Conservation (phyloP, 2,329 filamentous ascomycete species). For the Cryphonectria japonica region DNA sequence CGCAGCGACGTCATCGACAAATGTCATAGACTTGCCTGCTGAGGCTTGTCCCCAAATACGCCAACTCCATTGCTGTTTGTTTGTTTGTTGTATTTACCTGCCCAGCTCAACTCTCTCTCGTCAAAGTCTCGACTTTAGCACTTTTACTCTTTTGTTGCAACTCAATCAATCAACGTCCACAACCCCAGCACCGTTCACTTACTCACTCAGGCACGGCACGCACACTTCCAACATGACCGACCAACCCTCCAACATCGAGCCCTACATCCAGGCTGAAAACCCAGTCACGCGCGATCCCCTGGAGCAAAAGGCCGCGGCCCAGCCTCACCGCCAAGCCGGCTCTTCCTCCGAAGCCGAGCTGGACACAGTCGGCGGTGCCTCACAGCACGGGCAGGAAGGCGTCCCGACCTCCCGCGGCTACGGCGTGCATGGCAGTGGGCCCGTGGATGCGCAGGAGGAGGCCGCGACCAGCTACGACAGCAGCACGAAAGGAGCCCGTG, state of each 20-base stretch:
- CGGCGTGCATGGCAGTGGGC: conserved; percentile 30
- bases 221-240: conserved; percentile 17
- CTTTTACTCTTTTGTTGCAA: not conserved
- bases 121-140: not conserved
- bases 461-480: conserved; percentile 22
- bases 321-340: not conserved
- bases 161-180: too few relatives aligned
- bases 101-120: not conserved
- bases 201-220: not conserved
- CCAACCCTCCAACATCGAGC: conserved; percentile 29
- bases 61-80: not conserved
- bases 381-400: conserved; percentile 25
- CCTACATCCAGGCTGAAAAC: conserved; percentile 28
- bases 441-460: conserved; percentile 31
- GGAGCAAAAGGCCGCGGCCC: conserved; percentile 16
- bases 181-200: not conserved
- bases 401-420: conserved; percentile 31
- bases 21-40: conserved; percentile 11
- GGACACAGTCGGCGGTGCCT: conserved; percentile 3
- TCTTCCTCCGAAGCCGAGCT: not conserved
- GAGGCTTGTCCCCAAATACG: not conserved
- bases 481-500: too few relatives aligned
- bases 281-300: conserved; percentile 25
- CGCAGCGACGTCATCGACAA: conserved; percentile 27
- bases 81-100: not conserved